Conservation (phyloP, 208 protist genomes). For the Trypanosoma boissoni region DNA sequence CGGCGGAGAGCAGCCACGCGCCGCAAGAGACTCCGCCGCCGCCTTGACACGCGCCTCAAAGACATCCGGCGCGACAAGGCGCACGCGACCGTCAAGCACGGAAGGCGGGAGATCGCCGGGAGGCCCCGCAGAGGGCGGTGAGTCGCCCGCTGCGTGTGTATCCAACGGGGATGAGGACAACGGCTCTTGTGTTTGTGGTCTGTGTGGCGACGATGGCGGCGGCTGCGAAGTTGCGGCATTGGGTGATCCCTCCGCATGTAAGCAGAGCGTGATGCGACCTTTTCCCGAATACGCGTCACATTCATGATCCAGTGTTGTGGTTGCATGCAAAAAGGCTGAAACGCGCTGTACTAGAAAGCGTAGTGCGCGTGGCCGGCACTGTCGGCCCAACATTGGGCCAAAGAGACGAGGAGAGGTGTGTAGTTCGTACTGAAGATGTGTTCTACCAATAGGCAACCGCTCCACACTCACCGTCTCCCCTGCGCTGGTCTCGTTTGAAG, state of each 20-base stretch:
- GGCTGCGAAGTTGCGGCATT: no score
- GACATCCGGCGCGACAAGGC: slow-evolving; percentile 35
- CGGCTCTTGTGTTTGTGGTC: not conserved
- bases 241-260: slow-evolving; percentile 43
- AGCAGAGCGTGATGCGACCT: slow-evolving; percentile 67
- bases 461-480: slow-evolving; percentile 36
- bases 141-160: no score
- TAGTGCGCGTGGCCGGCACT: slow-evolving; percentile 27
- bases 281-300: slow-evolving; percentile 82
- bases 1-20: slow-evolving; percentile 48
- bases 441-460: slow-evolving; percentile 57
- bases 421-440: slow-evolving; percentile 65
- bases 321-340: slow-evolving; percentile 64
- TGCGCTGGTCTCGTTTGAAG: slow-evolving; percentile 2
- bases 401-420: slow-evolving; percentile 63
- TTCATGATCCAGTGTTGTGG: slow-evolving; percentile 77
- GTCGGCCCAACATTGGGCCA: slow-evolving; percentile 66
- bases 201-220: not conserved
- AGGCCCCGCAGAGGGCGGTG: no score
- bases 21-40: slow-evolving; percentile 48
- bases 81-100: slow-evolving; percentile 34
- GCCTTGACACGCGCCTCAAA: slow-evolving; percentile 63
- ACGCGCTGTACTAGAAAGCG: slow-evolving; percentile 69
- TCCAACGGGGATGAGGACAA: slow-evolving; percentile 10
- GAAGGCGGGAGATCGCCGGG: not conserved